These are phyloP conservation scores for Kitagawia praeruptora DNA, from an alignment of 129 eudicot species.

Conservation along the genomic window DNA sequence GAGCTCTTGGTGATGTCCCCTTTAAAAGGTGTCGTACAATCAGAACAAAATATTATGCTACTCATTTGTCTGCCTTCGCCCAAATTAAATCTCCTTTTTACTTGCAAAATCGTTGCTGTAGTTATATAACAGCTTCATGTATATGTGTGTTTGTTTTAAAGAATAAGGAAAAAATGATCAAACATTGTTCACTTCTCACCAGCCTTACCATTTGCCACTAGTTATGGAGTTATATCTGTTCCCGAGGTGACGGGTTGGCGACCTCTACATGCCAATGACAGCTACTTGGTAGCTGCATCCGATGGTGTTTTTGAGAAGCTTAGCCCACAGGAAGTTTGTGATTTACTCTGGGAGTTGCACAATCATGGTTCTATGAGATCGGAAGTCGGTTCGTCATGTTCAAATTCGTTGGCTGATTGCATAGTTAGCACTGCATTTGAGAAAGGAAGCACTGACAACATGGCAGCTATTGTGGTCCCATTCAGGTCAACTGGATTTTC, in stretches of 20 bases:
- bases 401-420: slow-evolving; percentile 77
- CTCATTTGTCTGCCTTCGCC: background rate
- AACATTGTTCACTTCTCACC: slow-evolving; percentile 16
- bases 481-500: slow-evolving; percentile 29
- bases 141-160: background rate
- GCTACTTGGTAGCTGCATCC: slow-evolving; percentile 78
- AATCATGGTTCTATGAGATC: slow-evolving; percentile 29
- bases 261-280: slow-evolving; percentile 64
- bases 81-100: background rate
- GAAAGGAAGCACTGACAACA: slow-evolving; percentile 79
- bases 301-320: slow-evolving; percentile 87
- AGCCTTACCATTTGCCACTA: slow-evolving; percentile 26
- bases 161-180: background rate
- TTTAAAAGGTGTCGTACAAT: slow-evolving; percentile 57
- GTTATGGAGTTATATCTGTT: slow-evolving; percentile 77
- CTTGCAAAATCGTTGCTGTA: background rate
- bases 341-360: slow-evolving; percentile 60
- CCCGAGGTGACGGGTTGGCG: slow-evolving; percentile 93
- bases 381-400: slow-evolving; percentile 50
- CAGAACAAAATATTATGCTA: background rate
- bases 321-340: slow-evolving; percentile 80
- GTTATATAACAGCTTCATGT: background rate
- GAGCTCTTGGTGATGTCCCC: slow-evolving; percentile 87
- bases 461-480: slow-evolving; percentile 82
- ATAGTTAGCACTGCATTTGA: slow-evolving; percentile 70